Conservation (phyloP, 1,284 basidiomycete species). For the Cryptococcus maquisensis region DNA sequence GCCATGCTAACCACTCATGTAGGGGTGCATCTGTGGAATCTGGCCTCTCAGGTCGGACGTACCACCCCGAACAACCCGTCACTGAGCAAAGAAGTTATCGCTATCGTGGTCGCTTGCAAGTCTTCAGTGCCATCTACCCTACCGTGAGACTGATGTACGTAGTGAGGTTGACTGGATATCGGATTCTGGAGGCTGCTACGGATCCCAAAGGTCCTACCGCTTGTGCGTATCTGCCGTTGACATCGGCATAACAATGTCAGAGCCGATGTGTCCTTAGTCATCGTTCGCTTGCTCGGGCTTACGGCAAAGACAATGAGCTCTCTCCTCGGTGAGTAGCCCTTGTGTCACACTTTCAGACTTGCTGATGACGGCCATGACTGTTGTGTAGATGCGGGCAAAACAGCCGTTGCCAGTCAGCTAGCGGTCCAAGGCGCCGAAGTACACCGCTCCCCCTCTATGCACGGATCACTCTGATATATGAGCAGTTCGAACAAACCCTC, state of each 20-base stretch:
- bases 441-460: neutral
- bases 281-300: neutral
- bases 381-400: neutral
- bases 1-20: neutral
- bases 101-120: neutral
- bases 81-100: constrained; percentile 1
- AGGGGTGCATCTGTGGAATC: constrained; percentile 3
- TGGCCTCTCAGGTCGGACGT: neutral
- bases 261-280: neutral
- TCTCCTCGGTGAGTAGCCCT: neutral
- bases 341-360: neutral
- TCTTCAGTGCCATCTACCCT: neutral
- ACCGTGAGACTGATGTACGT: neutral
- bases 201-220: neutral
- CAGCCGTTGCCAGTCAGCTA: neutral
- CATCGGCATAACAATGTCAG: neutral
- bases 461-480: neutral
- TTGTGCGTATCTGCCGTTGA: neutral
- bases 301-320: neutral
- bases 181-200: constrained; percentile 1
- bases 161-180: neutral
- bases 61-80: neutral
- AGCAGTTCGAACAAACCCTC: neutral
- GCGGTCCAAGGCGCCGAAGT: neutral
- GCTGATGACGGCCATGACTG: neutral